These are phyloP conservation scores for Fagopyrum esculentum DNA, from an alignment of 148 eudicot species.

Conservation along the genomic window DNA sequence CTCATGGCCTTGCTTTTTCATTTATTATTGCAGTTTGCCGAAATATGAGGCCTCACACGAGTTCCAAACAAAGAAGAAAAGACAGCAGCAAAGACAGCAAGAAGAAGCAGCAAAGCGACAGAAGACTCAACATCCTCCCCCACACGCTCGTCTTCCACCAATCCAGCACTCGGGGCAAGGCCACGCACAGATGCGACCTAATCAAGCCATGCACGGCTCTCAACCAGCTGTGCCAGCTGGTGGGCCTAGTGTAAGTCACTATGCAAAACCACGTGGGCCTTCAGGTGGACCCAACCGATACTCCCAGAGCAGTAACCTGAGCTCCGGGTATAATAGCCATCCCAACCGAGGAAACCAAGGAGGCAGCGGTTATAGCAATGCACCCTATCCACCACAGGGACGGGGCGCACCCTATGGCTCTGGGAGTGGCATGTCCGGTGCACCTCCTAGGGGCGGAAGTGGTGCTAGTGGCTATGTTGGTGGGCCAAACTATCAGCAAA, in stretches of 20 bases:
- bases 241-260: slow-evolving; percentile 50
- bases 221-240: slow-evolving; percentile 50
- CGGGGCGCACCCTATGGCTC: slow-evolving; percentile 54
- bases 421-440: slow-evolving; percentile 28
- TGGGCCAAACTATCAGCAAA: slow-evolving; percentile 37
- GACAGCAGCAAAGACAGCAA: slow-evolving; percentile 75
- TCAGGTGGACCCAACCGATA: slow-evolving; percentile 62
- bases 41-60: slow-evolving; percentile 83
- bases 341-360: slow-evolving; percentile 51
- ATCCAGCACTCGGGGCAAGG: slow-evolving; percentile 60
- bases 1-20: background rate
- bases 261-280: slow-evolving; percentile 59
- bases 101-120: slow-evolving; percentile 81
- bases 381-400: slow-evolving; percentile 65
- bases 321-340: slow-evolving; percentile 43
- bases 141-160: slow-evolving; percentile 60
- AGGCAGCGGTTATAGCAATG: slow-evolving; percentile 39
- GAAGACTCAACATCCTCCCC: slow-evolving; percentile 69
- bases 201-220: slow-evolving; percentile 49
- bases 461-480: slow-evolving; percentile 46
- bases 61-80: slow-evolving; percentile 80
- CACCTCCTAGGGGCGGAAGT: slow-evolving; percentile 50
- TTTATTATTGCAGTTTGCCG: slow-evolving; percentile 42
- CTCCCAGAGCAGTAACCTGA: slow-evolving; percentile 42
- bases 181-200: slow-evolving; percentile 52